Base-by-base conservation (phyloP, 2,329 filamentous ascomycete genomes). In the Diplodia mutila region DNA sequence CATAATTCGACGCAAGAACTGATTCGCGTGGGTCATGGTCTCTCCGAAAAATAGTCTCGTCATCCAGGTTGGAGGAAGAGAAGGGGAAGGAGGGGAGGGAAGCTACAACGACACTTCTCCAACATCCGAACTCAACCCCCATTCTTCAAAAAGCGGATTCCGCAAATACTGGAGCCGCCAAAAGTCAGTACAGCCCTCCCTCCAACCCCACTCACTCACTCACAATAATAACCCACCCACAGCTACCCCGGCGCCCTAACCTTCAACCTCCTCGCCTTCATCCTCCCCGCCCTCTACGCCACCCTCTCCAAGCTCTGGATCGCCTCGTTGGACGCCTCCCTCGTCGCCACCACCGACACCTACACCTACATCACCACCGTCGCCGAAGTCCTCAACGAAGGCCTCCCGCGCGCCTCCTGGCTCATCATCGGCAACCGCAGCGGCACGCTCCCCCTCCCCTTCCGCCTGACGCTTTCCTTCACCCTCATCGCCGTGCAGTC, bases 281-380 rank as follows among this genome's bases (percentile, higher is more conserved):
- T 87, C 1, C 83, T 92, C 0, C 90, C 89, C 0, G 89, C 89
- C 0, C 79, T 92, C 0, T 91, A 92, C 72, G 77, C 78, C 39
- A 92, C 90, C 0, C 82, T 92, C 0, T 85, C 85, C 59, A 92
- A 92, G 73, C 81, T 91, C 21, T 92, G 89, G 90, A 85, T 92
- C 2, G 88, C 89, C 2, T 87, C 91, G 74, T n/a, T n/a, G n/a
- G n/a, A n/a, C n/a, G 78, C 85, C 0, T 46, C 54, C 0, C 80
- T 86, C 69, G 86, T 91, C 1, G 87, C 85, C 21, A 90, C 87
- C 0, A 90, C 87, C 0, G 88, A 91, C 68, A 80, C 84, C 0
- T 91, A 90, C 76, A 91, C 88, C 0, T 92, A 92, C 75, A 90
- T 92, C 68, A 83, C 85, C 23, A 84, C 88, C 0, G 82, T 91